Evolutionary conservation across 192 early-diverging fungal genomes (phyloP), one percentile per base, ranked within the genome.

Genomic region (Dimargaris cristalligena): DNA sequence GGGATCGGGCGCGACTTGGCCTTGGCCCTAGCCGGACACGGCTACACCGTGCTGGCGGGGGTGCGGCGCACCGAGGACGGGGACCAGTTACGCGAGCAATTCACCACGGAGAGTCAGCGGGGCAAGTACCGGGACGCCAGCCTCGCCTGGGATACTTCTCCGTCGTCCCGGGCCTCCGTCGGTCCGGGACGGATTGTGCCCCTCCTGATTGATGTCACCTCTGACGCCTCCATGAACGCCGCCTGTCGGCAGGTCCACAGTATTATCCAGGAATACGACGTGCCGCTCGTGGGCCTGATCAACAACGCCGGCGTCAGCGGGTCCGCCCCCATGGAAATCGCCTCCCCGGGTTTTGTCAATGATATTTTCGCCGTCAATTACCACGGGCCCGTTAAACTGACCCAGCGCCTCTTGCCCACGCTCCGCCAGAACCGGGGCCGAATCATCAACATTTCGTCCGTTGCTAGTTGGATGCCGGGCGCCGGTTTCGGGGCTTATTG

Each of bases 1-100:
- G 75, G 75, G 8, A 77, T 77, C 34, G 75, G 75, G 41, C 71
- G 68, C 59, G 75, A 77, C 60, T 60, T 67, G 0, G 75, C 75
- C 3, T 52, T 77, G 18, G 69, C 67, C 14, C 63, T 77, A 41
- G 75, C 75, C 2, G 49, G 65, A 33, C 41, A 48, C 31, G 75
- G 75, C 13, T 77, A 71, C 63, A 73, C 71, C 0, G 75, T 77
- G n/a, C 71, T 77, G 59, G 71, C 75, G 0, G 75, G 71, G 6
- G 75, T 77, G 60, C 69, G 75, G 16, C 63, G 62, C 48, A 65
- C 67, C 67, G 71, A 73, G 49, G 75, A 77, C 32, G 75, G 71
- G 3, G 65, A 66, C 26, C 62, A 65, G 28, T 64, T 76, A 0
- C 66, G 68, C 33, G 66, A 66, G 30, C 65, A 67, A 41, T 75